A percentile compares a stretch with the other conserved stretches of the same genome.
Conservation (phyloP, 768 basidiomycete species). For the Galerina sulciceps region DNA sequence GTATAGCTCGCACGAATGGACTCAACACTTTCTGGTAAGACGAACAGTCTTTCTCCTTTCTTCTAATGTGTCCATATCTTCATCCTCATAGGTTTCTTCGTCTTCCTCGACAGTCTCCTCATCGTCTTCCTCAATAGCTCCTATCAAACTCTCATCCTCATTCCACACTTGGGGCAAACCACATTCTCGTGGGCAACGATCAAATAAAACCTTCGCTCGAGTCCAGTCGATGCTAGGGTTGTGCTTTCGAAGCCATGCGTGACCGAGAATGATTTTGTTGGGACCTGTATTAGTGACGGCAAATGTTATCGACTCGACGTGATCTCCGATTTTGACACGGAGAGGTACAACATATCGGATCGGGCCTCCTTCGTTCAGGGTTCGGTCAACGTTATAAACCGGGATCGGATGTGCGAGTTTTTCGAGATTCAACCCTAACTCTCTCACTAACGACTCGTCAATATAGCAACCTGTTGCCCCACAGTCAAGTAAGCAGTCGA, state of each 20-base stretch:
- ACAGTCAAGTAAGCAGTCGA: slow-evolving; percentile 7
- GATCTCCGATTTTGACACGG: slow-evolving; percentile 19
- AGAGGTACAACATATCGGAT: slow-evolving; percentile 22
- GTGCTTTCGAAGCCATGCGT: slow-evolving; percentile 25
- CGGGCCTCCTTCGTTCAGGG: slow-evolving; percentile 17
- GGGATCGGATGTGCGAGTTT: slow-evolving; percentile 16
- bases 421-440: neutral
- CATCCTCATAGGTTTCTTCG: neutral
- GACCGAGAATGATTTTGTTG: slow-evolving; percentile 19
- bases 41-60: slow-evolving; percentile 10
- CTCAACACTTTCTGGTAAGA: slow-evolving; percentile 7
- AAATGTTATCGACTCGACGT: slow-evolving; percentile 20
- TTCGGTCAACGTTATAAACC: slow-evolving; percentile 26
- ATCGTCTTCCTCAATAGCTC: neutral
- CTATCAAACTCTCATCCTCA: neutral
- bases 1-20: neutral
- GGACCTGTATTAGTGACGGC: slow-evolving; percentile 25
- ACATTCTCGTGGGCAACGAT: slow-evolving; percentile 7
- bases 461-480: slow-evolving; percentile 18
- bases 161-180: neutral
- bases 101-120: neutral
- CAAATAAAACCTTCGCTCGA: slow-evolving; percentile 12
- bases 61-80: slow-evolving; percentile 8
- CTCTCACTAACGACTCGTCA: neutral
- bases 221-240: slow-evolving; percentile 25